Base-by-base conservation (phyloP, 805 yeast genomes). In the Alloascoidea hylecoeti region DNA sequence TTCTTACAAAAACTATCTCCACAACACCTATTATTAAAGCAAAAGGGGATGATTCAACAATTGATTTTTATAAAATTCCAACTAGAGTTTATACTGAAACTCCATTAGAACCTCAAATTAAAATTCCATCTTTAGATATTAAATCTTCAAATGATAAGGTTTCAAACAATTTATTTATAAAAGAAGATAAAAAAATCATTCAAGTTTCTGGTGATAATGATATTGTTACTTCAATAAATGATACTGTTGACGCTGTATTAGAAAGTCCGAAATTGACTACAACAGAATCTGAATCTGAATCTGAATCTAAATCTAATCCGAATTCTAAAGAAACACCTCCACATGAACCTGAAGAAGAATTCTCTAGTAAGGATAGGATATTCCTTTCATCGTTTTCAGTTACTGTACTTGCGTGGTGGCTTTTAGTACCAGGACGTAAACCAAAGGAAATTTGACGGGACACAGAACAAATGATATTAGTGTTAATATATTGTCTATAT, bases 11-110 rank as follows among this genome's bases (percentile, higher is more conserved):
- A n/a, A n/a, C n/a, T n/a, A 6, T 34, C 15, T 34, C 53, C 2
- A 39, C 54, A 1, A 39, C 54, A 3, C 35, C 49, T 1, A 38
- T 38, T 1, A 32, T 39, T 17, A 33, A 30, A 17, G 58, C 61
- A 35, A 55, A 55, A 46, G 52, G 49, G 32, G 62, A 58, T 41
- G 39, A 37, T 16, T 53, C 61, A 15, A 51, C 54, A 17, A 58
- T 60, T 33, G 65, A 60, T 42, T 60, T 38, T 37, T 57, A 48
- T 44, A 44, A 44, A 36, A 40, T 58, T 39, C 62, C 60, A 12
- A 38, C 36, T 12, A n/a, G 44, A 35, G 38, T 35, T 14, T 35
- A 16, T 14, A 27, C 27, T 17, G 35, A 37, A 16, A 37, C 37
- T 19, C 36, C 34, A 16, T 19, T 17, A 19, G 41, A 39, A 16